phyloP scores from a whole-genome alignment of 148 eudicot species.

The Chenopodium formosanum region DNA sequence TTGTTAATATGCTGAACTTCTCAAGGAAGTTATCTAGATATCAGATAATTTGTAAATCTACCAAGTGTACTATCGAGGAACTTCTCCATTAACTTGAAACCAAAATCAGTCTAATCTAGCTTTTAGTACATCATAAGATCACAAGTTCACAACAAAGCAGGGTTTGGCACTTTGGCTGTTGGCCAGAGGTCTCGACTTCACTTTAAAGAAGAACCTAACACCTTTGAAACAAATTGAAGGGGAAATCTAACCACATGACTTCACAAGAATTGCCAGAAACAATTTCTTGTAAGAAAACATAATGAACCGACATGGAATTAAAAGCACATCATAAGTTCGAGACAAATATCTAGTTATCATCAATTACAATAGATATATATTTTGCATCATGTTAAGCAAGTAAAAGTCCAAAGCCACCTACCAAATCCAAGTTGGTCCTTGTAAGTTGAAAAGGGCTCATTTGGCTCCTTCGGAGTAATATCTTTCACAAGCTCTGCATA shows the following conservation, averaged over 20 bases:
- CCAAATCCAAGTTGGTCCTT: constrained; percentile 97
- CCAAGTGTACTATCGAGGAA: background rate
- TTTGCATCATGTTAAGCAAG: background rate
- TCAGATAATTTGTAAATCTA: background rate
- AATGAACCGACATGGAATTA: background rate
- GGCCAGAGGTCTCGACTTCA: background rate
- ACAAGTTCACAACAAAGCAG: background rate
- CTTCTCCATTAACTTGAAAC: background rate
- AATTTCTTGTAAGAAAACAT: background rate
- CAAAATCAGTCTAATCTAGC: background rate
- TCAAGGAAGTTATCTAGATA: background rate
- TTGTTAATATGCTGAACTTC: background rate
- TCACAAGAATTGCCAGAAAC: background rate
- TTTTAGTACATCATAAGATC: background rate
- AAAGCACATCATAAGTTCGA: background rate
- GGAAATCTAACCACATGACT: background rate
- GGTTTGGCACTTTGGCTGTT: background rate
- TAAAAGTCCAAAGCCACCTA: constrained; percentile 25
- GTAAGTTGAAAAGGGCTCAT: constrained; percentile 92
- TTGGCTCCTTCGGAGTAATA: constrained; percentile 61
- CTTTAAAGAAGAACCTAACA: background rate
- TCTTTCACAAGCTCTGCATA: constrained; percentile 91
- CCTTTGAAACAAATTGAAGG: background rate
- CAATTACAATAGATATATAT: background rate
- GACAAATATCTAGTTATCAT: background rate